Conservation (phyloP, 148 eudicot genomes). For the Silene latifolia region DNA sequence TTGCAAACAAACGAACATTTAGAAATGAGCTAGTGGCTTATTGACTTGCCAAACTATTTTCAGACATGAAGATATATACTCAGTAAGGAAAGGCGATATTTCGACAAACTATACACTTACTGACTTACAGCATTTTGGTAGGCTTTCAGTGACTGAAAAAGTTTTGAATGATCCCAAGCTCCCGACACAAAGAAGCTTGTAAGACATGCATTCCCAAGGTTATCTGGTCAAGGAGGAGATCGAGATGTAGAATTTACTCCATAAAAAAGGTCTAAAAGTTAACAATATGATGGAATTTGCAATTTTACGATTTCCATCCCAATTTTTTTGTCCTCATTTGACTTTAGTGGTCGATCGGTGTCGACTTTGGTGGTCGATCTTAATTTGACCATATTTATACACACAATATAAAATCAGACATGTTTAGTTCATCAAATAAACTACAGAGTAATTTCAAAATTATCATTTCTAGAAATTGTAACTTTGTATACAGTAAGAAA, state of each 20-base stretch:
- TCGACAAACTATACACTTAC: slow-evolving; percentile 43
- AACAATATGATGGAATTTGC: neutral
- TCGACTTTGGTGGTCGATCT: no score
- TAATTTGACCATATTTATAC: neutral
- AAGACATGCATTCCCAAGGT: slow-evolving; percentile 93
- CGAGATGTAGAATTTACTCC: slow-evolving; percentile 10
- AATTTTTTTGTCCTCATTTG: no score
- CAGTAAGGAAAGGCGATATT: neutral
- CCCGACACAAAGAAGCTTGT: slow-evolving; percentile 86
- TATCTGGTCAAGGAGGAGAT: slow-evolving; percentile 45
- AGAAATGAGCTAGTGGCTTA: neutral
- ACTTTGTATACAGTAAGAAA: neutral
- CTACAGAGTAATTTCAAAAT: no score
- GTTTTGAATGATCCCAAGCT: slow-evolving; percentile 77
- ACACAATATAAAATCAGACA: neutral
- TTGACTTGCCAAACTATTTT: neutral
- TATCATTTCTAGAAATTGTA: no score
- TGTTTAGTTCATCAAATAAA: neutral
- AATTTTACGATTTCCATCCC: neutral
- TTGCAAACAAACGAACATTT: neutral
- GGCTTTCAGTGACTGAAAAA: slow-evolving; percentile 79
- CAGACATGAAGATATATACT: neutral
- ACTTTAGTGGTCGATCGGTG: no score
- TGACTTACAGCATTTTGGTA: slow-evolving; percentile 95
- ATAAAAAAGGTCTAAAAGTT: neutral